These are phyloP conservation scores for Suillus variegatus DNA, from an alignment of 768 basidiomycete species.

Conservation along the genomic window DNA sequence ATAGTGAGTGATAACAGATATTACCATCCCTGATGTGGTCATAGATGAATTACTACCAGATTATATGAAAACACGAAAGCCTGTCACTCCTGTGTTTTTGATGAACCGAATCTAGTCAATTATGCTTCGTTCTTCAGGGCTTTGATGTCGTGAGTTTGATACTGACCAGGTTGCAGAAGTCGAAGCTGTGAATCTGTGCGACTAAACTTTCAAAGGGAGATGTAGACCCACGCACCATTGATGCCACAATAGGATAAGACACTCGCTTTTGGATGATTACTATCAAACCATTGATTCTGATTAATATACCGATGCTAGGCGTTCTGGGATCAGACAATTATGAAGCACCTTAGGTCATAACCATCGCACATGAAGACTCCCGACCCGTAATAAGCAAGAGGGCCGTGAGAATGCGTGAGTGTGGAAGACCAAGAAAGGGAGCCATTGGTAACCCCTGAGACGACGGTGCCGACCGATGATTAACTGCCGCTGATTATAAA, in stretches of 20 bases:
- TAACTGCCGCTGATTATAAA: constrained; percentile 20
- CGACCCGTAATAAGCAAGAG: background rate
- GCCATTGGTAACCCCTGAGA: constrained; percentile 7
- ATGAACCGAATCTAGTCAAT: background rate
- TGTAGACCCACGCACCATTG: background rate
- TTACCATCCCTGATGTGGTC: background rate
- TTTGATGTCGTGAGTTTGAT: background rate
- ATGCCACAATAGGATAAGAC: background rate
- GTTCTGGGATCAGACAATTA: background rate
- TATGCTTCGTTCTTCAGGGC: constrained; percentile 3
- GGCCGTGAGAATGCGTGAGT: constrained; percentile 29
- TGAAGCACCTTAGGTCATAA: background rate
- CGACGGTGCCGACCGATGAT: background rate
- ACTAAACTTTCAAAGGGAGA: background rate
- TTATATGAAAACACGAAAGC: background rate
- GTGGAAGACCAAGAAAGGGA: constrained; percentile 24
- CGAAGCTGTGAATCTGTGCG: background rate
- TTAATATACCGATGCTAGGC: background rate
- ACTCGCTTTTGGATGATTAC: background rate
- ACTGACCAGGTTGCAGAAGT: background rate
- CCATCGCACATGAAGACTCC: background rate
- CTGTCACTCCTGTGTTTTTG: background rate
- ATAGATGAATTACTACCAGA: background rate
- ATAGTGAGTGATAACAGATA: background rate
- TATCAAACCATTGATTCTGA: background rate